Evolutionary conservation across 257 asterid species (phyloP).

Genomic region (Ilex aquifolium): DNA sequence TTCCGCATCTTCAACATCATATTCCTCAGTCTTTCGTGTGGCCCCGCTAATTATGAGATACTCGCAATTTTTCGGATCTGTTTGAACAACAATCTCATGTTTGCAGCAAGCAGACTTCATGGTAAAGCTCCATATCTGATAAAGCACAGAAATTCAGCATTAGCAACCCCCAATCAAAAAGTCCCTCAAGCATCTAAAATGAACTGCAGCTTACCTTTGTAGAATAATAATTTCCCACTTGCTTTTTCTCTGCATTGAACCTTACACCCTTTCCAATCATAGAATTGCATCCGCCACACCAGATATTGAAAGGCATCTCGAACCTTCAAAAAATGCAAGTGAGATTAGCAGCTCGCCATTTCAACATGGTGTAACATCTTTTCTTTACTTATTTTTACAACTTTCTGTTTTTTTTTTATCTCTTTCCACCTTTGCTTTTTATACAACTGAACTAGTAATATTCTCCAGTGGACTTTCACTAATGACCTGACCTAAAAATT

Average conservation of each 20-base stretch:
- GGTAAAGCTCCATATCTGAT: slow-evolving; percentile 93
- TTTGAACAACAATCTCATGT: slow-evolving; percentile 88
- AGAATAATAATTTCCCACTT: slow-evolving; percentile 93
- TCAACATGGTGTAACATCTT: too few relatives aligned
- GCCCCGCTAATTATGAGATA: slow-evolving; percentile 84
- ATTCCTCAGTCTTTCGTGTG: slow-evolving; percentile 70
- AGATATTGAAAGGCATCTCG: slow-evolving; percentile 90
- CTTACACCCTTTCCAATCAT: slow-evolving; percentile 99
- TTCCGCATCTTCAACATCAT: slow-evolving; percentile 92
- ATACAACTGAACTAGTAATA: too few relatives aligned
- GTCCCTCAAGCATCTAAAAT: background rate
- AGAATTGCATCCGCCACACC: slow-evolving; percentile 99
- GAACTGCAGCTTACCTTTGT: slow-evolving; percentile 54
- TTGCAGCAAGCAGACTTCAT: slow-evolving; percentile 95
- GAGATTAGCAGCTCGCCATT: too few relatives aligned
- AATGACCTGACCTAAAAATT: too few relatives aligned
- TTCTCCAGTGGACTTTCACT: too few relatives aligned
- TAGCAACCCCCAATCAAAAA: background rate
- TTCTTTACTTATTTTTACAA: too few relatives aligned
- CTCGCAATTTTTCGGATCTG: slow-evolving; percentile 85
- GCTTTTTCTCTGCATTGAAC: slow-evolving; percentile 97
- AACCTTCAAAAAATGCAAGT: slow-evolving; percentile 41
- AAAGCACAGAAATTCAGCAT: slow-evolving; percentile 4
- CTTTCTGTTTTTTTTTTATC: too few relatives aligned
- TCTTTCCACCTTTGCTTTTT: too few relatives aligned